A percentile compares a stretch with the other conserved stretches of the same genome.
Conservation (phyloP, 2,329 filamentous ascomycete species). For the Trichoderma koningiopsis region DNA sequence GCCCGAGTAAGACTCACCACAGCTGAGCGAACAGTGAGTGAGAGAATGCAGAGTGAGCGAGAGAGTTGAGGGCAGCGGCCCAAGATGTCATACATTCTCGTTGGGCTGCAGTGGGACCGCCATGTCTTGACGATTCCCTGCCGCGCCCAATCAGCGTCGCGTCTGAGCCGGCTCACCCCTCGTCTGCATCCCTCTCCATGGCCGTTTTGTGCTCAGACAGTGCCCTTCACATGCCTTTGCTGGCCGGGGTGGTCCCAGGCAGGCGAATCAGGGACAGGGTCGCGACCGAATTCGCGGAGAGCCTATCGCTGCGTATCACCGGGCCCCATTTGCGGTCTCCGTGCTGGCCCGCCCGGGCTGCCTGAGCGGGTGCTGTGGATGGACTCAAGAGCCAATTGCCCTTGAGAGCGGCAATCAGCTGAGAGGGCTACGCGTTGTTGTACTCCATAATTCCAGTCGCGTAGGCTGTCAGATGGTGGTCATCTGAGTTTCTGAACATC, state of each 20-base stretch:
- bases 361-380: constrained; percentile 6
- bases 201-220: neutral
- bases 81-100: constrained; percentile 17
- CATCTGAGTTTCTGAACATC: neutral
- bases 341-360: constrained; percentile 4
- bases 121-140: neutral
- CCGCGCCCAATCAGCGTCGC: constrained; percentile 12
- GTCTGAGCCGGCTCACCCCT: neutral
- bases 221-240: constrained; percentile 20
- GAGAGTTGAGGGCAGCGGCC: neutral
- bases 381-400: constrained; percentile 6
- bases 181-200: neutral
- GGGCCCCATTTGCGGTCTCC: constrained; percentile 15
- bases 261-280: constrained; percentile 17
- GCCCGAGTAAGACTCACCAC: neutral
- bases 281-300: constrained; percentile 21
- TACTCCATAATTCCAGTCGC: constrained; percentile 11
- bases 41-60: neutral
- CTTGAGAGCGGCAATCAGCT: constrained; percentile 14
- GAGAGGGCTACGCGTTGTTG: constrained; percentile 16
- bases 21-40: neutral
- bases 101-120: constrained; percentile 25
- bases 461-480: constrained; percentile 3
- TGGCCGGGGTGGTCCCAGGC: neutral
- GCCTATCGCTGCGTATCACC: constrained; percentile 22